Conservation (phyloP, 768 basidiomycete genomes). For the Tulasnella sp. region DNA sequence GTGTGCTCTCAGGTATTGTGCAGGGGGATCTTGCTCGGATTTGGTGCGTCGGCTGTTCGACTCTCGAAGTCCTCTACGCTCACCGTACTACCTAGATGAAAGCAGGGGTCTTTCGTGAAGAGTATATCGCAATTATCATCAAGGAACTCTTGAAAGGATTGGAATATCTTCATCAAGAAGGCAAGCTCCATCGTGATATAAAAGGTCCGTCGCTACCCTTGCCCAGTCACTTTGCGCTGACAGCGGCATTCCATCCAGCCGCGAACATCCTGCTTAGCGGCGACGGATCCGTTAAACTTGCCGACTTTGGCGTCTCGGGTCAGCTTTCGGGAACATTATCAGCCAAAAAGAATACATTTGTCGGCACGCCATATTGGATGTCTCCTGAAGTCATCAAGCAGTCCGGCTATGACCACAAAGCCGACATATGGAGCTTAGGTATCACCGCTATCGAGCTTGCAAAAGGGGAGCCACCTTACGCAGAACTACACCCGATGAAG, state of each 20-base stretch:
- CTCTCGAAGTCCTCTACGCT: conserved; percentile 3
- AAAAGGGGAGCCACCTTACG: conserved; percentile 95
- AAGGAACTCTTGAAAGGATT: conserved; percentile 85
- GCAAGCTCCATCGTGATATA: conserved; percentile 98
- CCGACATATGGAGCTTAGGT: conserved; percentile 97
- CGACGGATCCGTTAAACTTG: conserved; percentile 77
- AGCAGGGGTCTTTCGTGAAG: conserved; percentile 93
- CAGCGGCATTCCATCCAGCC: conserved; percentile 36
- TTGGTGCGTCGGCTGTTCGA: conserved; percentile 44
- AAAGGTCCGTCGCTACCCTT: conserved; percentile 50
- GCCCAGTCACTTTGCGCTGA: background rate
- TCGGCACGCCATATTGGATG: conserved; percentile 99
- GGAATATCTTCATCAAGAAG: conserved; percentile 91
- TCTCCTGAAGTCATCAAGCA: conserved; percentile 99
- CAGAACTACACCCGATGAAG: conserved; percentile 99
- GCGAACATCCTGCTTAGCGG: conserved; percentile 89
- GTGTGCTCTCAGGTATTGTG: conserved; percentile 61
- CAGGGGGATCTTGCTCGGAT: conserved; percentile 96
- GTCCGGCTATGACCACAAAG: conserved; percentile 97
- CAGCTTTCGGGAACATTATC: conserved; percentile 88
- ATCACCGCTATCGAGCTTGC: conserved; percentile 97
- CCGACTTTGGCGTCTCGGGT: conserved; percentile 97
- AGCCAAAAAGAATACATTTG: conserved; percentile 96
- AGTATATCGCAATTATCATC: conserved; percentile 96
- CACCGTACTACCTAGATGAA: conserved; percentile 62